phyloP scores from a whole-genome alignment of 768 basidiomycete species.

The Mycena floridula region DNA sequence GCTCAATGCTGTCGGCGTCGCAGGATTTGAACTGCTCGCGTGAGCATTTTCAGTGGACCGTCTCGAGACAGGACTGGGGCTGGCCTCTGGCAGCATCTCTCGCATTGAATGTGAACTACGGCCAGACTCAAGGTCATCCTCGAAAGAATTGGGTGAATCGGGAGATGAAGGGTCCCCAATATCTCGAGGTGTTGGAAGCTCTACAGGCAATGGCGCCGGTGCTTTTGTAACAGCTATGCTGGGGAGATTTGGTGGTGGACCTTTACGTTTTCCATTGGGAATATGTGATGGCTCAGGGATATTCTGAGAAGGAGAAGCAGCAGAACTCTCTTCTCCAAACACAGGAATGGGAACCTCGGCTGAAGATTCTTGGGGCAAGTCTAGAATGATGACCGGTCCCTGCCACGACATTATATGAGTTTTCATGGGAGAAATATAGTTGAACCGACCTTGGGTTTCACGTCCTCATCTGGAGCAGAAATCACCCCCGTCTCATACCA shows the following conservation, averaged over 20 bases:
- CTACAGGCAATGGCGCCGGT: slow-evolving; percentile 65
- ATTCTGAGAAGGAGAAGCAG: background rate
- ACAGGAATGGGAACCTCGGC: slow-evolving; percentile 62
- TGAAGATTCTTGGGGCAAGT: slow-evolving; percentile 35
- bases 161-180: slow-evolving; percentile 41
- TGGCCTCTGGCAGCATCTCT: slow-evolving; percentile 20
- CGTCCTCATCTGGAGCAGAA: slow-evolving; percentile 39
- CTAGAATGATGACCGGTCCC: slow-evolving; percentile 7
- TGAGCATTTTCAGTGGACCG: slow-evolving; percentile 5
- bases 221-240: slow-evolving; percentile 62
- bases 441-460: too few relatives aligned
- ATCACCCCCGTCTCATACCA: slow-evolving; percentile 82
- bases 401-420: too few relatives aligned
- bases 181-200: slow-evolving; percentile 59
- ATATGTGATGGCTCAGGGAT: slow-evolving; percentile 9
- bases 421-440: background rate
- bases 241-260: slow-evolving; percentile 30
- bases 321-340: slow-evolving; percentile 31
- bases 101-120: slow-evolving; percentile 29
- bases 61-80: slow-evolving; percentile 14
- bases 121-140: slow-evolving; percentile 47
- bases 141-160: slow-evolving; percentile 37
- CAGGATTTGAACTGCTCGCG: slow-evolving; percentile 11
- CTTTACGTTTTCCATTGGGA: slow-evolving; percentile 12
- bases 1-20: background rate